Conservation (phyloP, 169 alveolate genomes). For the Eimeria necatrix region DNA sequence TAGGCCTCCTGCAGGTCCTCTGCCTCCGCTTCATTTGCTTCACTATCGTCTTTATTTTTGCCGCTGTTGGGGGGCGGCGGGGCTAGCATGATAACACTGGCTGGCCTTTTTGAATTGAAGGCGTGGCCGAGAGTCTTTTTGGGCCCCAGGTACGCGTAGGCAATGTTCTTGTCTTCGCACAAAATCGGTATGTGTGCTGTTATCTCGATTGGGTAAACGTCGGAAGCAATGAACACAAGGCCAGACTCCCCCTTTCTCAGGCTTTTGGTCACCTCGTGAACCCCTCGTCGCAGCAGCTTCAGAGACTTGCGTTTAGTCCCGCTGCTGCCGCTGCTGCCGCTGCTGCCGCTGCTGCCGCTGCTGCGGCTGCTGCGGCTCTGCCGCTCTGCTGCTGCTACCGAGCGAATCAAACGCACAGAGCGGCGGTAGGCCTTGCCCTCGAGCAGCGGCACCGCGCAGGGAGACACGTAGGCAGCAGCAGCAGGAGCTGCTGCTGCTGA, state of each 20-base stretch:
- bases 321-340: neutral
- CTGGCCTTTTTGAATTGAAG: conserved; percentile 96
- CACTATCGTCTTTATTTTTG: neutral
- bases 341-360: conserved; percentile 64
- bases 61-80: conserved; percentile 21
- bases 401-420: too few relatives aligned
- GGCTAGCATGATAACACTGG: conserved; percentile 95
- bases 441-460: too few relatives aligned
- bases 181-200: conserved; percentile 96
- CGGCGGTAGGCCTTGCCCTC: too few relatives aligned
- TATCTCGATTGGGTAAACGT: conserved; percentile 98
- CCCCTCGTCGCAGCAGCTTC: conserved; percentile 94
- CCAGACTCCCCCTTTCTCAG: conserved; percentile 95
- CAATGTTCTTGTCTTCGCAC: conserved; percentile 95
- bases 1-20: conserved; percentile 15
- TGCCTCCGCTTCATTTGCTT: conserved; percentile 6
- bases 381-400: conserved; percentile 33
- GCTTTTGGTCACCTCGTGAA: conserved; percentile 97
- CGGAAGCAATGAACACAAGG: conserved; percentile 96
- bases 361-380: neutral
- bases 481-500: too few relatives aligned
- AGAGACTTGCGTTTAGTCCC: conserved; percentile 35
- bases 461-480: too few relatives aligned
- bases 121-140: conserved; percentile 95
- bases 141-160: conserved; percentile 95